Conservation (phyloP, 495 filamentous ascomycete species). For the Tuber calosporum region DNA sequence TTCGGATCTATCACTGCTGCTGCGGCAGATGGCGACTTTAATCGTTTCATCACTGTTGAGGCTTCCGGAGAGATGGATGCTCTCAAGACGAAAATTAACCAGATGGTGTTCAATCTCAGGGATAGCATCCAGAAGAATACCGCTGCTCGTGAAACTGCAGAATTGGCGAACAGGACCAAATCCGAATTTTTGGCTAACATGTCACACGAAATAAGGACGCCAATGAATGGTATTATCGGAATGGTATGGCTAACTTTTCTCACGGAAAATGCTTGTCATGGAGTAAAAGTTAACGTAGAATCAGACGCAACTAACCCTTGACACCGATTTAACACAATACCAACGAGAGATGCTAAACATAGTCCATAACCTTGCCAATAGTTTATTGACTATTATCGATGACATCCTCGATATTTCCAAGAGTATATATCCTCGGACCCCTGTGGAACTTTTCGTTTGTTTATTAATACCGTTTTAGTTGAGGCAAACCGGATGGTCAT, state of each 20-base stretch:
- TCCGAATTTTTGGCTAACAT: slow-evolving; percentile 99
- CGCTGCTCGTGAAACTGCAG: slow-evolving; percentile 90
- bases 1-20: slow-evolving; percentile 98
- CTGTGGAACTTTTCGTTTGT: background rate
- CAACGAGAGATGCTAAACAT: slow-evolving; percentile 99
- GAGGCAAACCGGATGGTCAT: slow-evolving; percentile 99
- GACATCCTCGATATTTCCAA: slow-evolving; percentile 99
- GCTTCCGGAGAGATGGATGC: slow-evolving; percentile 99
- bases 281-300: slow-evolving; percentile 55
- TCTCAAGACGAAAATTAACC: slow-evolving; percentile 97
- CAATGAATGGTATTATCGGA: slow-evolving; percentile 60
- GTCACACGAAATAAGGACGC: slow-evolving; percentile 97
- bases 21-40: slow-evolving; percentile 93
- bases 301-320: slow-evolving; percentile 95
- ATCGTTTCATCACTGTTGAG: slow-evolving; percentile 93
- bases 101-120: slow-evolving; percentile 93
- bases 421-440: slow-evolving; percentile 46
- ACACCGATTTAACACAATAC: slow-evolving; percentile 89
- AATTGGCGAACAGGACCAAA: slow-evolving; percentile 96
- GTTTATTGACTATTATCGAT: slow-evolving; percentile 95
- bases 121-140: slow-evolving; percentile 98
- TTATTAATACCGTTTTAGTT: slow-evolving; percentile 43
- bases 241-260: slow-evolving; percentile 28
- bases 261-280: background rate
- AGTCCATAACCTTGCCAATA: slow-evolving; percentile 95